These are phyloP conservation scores for Kodamaea suecica DNA, from an alignment of 1,139 yeast genomes.

Conservation along the genomic window DNA sequence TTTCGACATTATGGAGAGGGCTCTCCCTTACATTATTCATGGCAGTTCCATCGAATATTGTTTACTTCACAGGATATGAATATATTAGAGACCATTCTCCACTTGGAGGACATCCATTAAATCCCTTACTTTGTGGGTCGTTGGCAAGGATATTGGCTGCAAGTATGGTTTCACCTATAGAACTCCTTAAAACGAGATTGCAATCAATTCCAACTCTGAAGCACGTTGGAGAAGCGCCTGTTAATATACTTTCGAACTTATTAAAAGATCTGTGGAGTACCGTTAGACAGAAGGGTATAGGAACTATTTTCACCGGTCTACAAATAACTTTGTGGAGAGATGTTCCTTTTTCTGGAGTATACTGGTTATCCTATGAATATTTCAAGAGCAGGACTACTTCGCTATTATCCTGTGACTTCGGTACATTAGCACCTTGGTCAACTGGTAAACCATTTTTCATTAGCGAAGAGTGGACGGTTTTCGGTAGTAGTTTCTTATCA, in stretches of 20 bases:
- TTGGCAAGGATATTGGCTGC: slow-evolving; percentile 83
- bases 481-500: slow-evolving; percentile 70
- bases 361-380: slow-evolving; percentile 83
- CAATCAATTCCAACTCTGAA: slow-evolving; percentile 68
- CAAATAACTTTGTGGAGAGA: slow-evolving; percentile 92
- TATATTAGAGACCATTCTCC: slow-evolving; percentile 75
- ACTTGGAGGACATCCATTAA: slow-evolving; percentile 45
- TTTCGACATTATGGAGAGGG: slow-evolving; percentile 83
- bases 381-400: slow-evolving; percentile 28
- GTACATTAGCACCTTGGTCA: slow-evolving; percentile 2
- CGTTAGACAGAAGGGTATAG: slow-evolving; percentile 55
- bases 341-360: slow-evolving; percentile 93
- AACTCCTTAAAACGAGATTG: slow-evolving; percentile 78
- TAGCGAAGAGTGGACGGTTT: slow-evolving; percentile 51
- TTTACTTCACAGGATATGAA: slow-evolving; percentile 93
- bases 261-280: slow-evolving; percentile 55
- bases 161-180: slow-evolving; percentile 82
- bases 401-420: slow-evolving; percentile 10
- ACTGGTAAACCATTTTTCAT: not conserved
- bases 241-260: slow-evolving; percentile 45
- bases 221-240: slow-evolving; percentile 15
- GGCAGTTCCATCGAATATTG: slow-evolving; percentile 92
- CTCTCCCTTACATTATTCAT: slow-evolving; percentile 75
- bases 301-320: slow-evolving; percentile 77
- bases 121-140: slow-evolving; percentile 85